Evolutionary conservation across 83 land plant species (phyloP), one percentile per base, ranked within the genome.

Genomic region (Thuja plicata): DNA sequence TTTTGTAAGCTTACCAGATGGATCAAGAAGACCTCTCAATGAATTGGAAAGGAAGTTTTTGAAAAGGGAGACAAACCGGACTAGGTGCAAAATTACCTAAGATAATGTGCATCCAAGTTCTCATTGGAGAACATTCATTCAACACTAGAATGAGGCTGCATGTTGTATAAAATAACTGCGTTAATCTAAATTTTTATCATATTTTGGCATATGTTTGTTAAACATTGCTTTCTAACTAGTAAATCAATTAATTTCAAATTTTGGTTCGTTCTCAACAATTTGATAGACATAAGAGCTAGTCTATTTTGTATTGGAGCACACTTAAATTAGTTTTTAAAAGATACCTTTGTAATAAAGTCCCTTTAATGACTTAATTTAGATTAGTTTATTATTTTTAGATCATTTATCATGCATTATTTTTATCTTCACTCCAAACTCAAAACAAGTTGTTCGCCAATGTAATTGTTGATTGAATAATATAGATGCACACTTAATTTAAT

Each of bases 31-130:
- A 70, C 92, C 92, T 6, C 83, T 96, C 30, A 92, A 96, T 85
- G 97, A 96, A n/a, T 81, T 91, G 90, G 98, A 96, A 89, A 95
- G 92, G 84, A 89, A 93, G 93, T 95, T 88, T 85, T 89, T 94
- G 83, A 93, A 89, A 86, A 91, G 96, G 84, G 98, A 96, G 88
- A 95, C 94, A n/a, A 91, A 91, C 4, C 87, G 93, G 38, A 90
- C 90, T 1, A 48, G 96, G 27, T 90, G 97, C 15, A 94, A 87
- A 80, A 94, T 95, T 34, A 84, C 91, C 30, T 93, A 74, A 74
- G 78, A 74, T 34, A 8, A 12, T 32, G 34, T 74, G 8, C 38
- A 32, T 74, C 35, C 78, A 74, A 74, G 78, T 34, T 30, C 38
- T 74, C 78, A 74, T 32, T 12, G 10, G 78, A 74, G 15, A 74